phyloP scores from a whole-genome alignment of 345 rosid species.

The Pugionium cornutum region DNA sequence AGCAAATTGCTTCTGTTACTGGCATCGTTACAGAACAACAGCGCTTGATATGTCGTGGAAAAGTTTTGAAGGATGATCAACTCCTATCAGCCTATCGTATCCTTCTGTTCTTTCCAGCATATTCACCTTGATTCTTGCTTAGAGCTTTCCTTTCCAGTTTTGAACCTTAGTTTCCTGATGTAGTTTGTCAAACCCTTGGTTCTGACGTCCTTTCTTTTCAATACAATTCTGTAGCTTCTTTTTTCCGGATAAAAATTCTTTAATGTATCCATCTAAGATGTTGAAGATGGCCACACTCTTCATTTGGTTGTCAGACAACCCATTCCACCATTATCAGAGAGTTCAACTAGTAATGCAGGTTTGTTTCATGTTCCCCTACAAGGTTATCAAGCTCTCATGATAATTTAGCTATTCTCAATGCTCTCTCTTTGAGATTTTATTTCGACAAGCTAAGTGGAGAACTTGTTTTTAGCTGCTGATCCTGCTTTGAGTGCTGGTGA shows the following conservation, averaged over 20 bases:
- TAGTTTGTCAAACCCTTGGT: slow-evolving; percentile 6
- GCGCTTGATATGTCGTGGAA: slow-evolving; percentile 61
- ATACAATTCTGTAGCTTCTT: background rate
- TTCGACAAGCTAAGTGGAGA: slow-evolving; percentile 21
- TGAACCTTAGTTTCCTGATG: slow-evolving; percentile 17
- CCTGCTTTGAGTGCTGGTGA: slow-evolving; percentile 48
- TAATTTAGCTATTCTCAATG: background rate
- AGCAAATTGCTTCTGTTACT: slow-evolving; percentile 58
- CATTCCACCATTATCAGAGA: slow-evolving; percentile 46
- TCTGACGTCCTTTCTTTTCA: background rate
- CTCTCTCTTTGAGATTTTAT: slow-evolving; percentile 12
- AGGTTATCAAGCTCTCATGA: background rate
- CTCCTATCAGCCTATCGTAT: slow-evolving; percentile 65
- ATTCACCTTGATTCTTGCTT: slow-evolving; percentile 1
- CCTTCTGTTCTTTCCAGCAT: slow-evolving; percentile 39
- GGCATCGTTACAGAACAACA: slow-evolving; percentile 64
- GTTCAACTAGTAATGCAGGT: slow-evolving; percentile 52
- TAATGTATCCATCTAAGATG: slow-evolving; percentile 45
- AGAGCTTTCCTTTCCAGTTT: background rate
- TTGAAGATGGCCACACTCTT: slow-evolving; percentile 66
- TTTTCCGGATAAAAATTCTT: slow-evolving; percentile 19
- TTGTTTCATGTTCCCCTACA: slow-evolving; percentile 19
- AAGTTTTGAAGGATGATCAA: slow-evolving; percentile 62
- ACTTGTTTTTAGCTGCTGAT: slow-evolving; percentile 39
- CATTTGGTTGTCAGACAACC: slow-evolving; percentile 64